Evolutionary conservation across 2,329 filamentous ascomycete species (phyloP).

Genomic region (Alternaria ethzedia): DNA sequence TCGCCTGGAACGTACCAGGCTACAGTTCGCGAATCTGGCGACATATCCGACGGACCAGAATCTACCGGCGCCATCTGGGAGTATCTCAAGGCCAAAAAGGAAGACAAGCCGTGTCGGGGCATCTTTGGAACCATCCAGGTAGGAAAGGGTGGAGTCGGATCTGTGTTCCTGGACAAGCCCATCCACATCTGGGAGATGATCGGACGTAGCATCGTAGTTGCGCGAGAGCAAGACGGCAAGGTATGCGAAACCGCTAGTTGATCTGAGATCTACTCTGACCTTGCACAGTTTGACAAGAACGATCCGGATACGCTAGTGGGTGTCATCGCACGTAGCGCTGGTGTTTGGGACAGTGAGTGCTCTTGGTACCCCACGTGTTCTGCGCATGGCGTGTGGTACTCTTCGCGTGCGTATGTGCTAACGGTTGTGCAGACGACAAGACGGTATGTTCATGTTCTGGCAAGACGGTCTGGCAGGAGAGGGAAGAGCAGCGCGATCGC

Average conservation of each 20-base stretch:
- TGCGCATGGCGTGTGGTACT: neutral
- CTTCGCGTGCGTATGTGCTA: neutral
- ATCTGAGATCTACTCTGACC: conserved; percentile 53
- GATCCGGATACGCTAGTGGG: conserved; percentile 87
- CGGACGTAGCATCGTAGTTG: conserved; percentile 88
- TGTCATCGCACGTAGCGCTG: conserved; percentile 92
- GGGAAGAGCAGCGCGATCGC: conserved; percentile 84
- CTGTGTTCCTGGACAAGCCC: conserved; percentile 78
- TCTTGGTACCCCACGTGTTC: conserved; percentile 8
- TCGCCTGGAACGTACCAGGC: conserved; percentile 81
- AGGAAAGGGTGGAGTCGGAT: conserved; percentile 75
- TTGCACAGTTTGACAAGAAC: conserved; percentile 56
- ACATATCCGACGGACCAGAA: conserved; percentile 82
- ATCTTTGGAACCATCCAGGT: conserved; percentile 79
- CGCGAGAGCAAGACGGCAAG: conserved; percentile 67
- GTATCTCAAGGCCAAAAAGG: conserved; percentile 53
- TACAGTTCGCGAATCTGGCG: conserved; percentile 82
- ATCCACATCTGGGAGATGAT: conserved; percentile 97
- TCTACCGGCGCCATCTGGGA: conserved; percentile 87
- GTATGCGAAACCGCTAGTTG: conserved; percentile 13
- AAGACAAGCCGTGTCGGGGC: conserved; percentile 61
- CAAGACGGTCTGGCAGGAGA: conserved; percentile 98
- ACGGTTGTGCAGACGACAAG: conserved; percentile 70
- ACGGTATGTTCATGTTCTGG: conserved; percentile 97
- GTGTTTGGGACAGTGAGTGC: conserved; percentile 78